Conservation (phyloP, 306 rosid genomes). For the Arachis stenosperma region DNA sequence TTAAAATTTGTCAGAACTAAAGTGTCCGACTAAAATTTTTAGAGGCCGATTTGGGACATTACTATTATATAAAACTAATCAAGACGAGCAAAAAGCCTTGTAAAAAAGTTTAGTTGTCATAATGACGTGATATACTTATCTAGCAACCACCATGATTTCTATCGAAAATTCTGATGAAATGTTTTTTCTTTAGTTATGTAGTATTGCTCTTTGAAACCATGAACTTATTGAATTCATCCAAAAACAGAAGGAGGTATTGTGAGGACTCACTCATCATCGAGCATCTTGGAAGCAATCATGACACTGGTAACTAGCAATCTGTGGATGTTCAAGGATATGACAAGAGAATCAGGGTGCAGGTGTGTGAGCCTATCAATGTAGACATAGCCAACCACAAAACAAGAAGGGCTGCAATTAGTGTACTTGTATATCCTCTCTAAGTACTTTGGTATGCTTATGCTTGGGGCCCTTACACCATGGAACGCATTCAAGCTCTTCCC, state of each 20-base stretch:
- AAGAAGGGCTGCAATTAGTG: conserved; percentile 91
- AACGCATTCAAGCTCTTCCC: conserved; percentile 73
- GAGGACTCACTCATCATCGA: conserved; percentile 86
- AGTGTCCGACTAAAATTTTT: too few species aligned
- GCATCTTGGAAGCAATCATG: conserved; percentile 94
- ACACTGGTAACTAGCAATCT: conserved; percentile 73
- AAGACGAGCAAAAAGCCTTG: too few species aligned
- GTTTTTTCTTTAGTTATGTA: too few species aligned
- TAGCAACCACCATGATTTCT: neutral
- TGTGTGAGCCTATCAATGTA: conserved; percentile 83
- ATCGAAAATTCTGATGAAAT: too few species aligned
- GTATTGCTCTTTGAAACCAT: neutral
- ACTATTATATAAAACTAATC: too few species aligned
- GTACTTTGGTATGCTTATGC: conserved; percentile 85
- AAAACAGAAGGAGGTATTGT: conserved; percentile 12
- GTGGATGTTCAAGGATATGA: conserved; percentile 81
- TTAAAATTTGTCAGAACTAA: too few species aligned
- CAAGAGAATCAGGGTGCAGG: conserved; percentile 79
- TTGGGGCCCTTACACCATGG: conserved; percentile 84
- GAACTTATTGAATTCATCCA: neutral
- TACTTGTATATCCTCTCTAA: conserved; percentile 89
- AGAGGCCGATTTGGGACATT: too few species aligned
- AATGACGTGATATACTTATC: too few species aligned
- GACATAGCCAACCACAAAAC: conserved; percentile 88
- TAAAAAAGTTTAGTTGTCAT: too few species aligned